Percentiles rank a stretch among this genome's conserved stretches.
These are phyloP conservation scores for Falciphora oryzae DNA, from an alignment of 2,329 filamentous ascomycete species.

Conservation along the genomic window DNA sequence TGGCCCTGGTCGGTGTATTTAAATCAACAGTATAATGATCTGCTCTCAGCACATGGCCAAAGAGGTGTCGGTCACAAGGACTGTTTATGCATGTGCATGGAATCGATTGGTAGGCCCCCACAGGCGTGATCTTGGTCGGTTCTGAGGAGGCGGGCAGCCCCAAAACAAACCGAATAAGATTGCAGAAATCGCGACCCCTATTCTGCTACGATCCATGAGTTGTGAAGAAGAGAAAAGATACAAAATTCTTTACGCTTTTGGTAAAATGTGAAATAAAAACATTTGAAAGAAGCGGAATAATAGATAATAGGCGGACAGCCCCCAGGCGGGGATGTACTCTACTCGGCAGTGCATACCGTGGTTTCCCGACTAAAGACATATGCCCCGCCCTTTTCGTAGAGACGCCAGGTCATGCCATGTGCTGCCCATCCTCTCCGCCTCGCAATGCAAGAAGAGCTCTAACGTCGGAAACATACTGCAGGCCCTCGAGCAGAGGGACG, in stretches of 20 bases:
- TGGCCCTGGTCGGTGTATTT: background rate
- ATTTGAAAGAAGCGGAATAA: background rate
- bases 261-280: conserved; percentile 5
- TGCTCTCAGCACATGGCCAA: background rate
- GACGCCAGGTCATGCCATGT: conserved; percentile 34
- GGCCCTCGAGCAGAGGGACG: conserved; percentile 83
- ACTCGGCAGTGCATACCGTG: background rate
- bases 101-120: too few relatives aligned
- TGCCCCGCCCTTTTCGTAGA: background rate
- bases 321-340: background rate
- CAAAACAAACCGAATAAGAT: too few relatives aligned
- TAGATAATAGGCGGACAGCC: too few relatives aligned
- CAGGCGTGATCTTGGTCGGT: too few relatives aligned
- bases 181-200: too few relatives aligned
- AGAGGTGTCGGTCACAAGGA: background rate
- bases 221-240: too few relatives aligned
- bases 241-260: background rate
- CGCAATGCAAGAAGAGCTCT: conserved; percentile 82
- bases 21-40: background rate
- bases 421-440: conserved; percentile 72
- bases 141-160: too few relatives aligned
- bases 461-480: conserved; percentile 96
- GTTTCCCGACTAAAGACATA: background rate
- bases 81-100: background rate
- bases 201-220: too few relatives aligned